Conservation (phyloP, 768 basidiomycete species). For the Multifurca ochricompacta region DNA sequence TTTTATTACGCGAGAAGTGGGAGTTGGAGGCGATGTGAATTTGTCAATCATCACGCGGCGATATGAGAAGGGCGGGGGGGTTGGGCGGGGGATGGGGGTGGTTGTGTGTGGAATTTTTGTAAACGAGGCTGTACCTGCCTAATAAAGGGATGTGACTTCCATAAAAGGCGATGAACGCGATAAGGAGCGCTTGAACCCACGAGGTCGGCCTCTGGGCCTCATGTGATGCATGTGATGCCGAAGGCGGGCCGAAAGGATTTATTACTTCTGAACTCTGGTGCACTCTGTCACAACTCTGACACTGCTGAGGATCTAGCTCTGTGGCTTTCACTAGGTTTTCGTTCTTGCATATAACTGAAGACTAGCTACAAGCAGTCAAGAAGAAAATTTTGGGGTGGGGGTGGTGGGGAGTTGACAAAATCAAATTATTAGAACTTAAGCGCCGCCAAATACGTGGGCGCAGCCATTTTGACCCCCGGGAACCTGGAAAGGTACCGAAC, state of each 20-base stretch:
- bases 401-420: neutral
- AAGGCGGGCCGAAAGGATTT: no score
- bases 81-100: neutral
- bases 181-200: neutral
- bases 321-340: neutral
- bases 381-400: slow-evolving; percentile 11
- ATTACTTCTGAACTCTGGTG: no score
- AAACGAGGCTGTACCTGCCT: neutral
- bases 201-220: no score
- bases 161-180: neutral
- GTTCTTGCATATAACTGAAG: neutral
- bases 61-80: neutral
- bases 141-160: neutral
- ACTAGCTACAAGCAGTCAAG: neutral
- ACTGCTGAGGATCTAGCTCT: neutral
- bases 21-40: no score
- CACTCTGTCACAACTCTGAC: no score
- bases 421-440: neutral
- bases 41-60: neutral
- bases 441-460: slow-evolving; percentile 9
- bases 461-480: neutral
- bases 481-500: slow-evolving; percentile 8
- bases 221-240: no score
- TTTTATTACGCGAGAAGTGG: no score
- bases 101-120: neutral